Percentiles rank a stretch among this genome's conserved stretches.
Conservation (phyloP, 1,284 basidiomycete genomes). For the Takashimella tepidaria region DNA sequence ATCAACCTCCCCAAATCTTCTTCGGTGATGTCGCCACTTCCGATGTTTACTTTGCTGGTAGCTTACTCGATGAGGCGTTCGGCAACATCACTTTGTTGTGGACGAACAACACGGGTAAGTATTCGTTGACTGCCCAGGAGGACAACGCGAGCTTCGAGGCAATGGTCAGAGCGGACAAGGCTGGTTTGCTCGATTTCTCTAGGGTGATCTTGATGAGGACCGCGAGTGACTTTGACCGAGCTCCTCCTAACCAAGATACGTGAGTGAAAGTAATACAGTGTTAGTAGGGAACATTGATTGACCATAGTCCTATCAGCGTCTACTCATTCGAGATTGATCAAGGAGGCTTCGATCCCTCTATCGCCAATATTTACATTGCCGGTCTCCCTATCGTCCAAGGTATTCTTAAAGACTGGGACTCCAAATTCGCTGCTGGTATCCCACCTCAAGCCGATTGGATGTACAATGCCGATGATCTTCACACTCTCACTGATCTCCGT, state of each 20-base stretch:
- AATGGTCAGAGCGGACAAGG: slow-evolving; percentile 49
- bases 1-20: slow-evolving; percentile 42
- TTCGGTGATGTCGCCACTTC: slow-evolving; percentile 50
- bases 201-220: slow-evolving; percentile 53
- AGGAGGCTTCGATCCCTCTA: slow-evolving; percentile 36
- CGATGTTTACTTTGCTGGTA: slow-evolving; percentile 51
- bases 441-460: slow-evolving; percentile 28
- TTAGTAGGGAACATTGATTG: too few relatives aligned
- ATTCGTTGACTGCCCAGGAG: slow-evolving; percentile 53
- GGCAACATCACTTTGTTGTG: slow-evolving; percentile 50
- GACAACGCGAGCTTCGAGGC: slow-evolving; percentile 53
- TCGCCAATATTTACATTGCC: slow-evolving; percentile 38
- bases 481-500: slow-evolving; percentile 15
- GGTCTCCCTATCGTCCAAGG: slow-evolving; percentile 37
- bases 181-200: slow-evolving; percentile 50
- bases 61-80: slow-evolving; percentile 47
- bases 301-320: slow-evolving; percentile 16
- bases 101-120: slow-evolving; percentile 40
- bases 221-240: slow-evolving; percentile 52
- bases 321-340: slow-evolving; percentile 33
- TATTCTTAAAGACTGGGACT: slow-evolving; percentile 36
- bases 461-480: slow-evolving; percentile 27
- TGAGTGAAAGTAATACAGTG: too few relatives aligned
- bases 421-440: slow-evolving; percentile 26
- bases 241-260: slow-evolving; percentile 31